Evolutionary conservation across 352 stramenopile genomes (phyloP).

Genomic region (Phytopythium montanum): DNA sequence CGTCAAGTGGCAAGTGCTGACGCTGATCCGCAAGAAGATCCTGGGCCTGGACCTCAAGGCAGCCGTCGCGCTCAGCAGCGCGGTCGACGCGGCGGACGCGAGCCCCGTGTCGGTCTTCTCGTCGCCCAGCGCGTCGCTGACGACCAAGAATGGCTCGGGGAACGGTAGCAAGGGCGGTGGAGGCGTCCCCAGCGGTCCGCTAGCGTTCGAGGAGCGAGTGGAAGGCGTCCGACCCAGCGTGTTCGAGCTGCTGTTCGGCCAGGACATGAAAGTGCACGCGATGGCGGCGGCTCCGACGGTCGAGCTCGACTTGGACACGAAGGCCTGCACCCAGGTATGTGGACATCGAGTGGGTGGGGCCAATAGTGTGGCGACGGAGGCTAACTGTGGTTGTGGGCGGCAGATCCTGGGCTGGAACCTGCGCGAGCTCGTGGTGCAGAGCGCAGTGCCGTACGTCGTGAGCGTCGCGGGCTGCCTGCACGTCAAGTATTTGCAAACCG

Average conservation of each 20-base stretch:
- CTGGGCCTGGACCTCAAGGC: slow-evolving; percentile 52
- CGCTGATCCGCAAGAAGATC: slow-evolving; percentile 59
- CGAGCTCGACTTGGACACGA: slow-evolving; percentile 41
- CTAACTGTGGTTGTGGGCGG: slow-evolving; percentile 11
- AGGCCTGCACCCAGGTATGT: slow-evolving; percentile 49
- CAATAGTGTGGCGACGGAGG: not conserved
- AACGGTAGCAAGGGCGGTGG: slow-evolving; percentile 2
- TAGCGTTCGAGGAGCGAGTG: slow-evolving; percentile 50
- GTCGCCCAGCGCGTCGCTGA: slow-evolving; percentile 9
- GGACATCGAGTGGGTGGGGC: not conserved
- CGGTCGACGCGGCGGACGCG: not conserved
- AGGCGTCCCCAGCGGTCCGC: slow-evolving; percentile 5
- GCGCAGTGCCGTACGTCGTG: slow-evolving; percentile 38
- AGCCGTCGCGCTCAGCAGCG: not conserved
- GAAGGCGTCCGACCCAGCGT: slow-evolving; percentile 60
- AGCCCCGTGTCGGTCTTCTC: not conserved
- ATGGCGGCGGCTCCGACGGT: slow-evolving; percentile 21
- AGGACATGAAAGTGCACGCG: slow-evolving; percentile 33
- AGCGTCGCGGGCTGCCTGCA: slow-evolving; percentile 37
- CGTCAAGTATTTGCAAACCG: slow-evolving; percentile 40
- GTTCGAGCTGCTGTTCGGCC: slow-evolving; percentile 57
- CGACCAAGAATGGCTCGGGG: not conserved
- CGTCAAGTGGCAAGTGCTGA: slow-evolving; percentile 60
- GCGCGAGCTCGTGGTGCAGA: slow-evolving; percentile 45
- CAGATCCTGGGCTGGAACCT: slow-evolving; percentile 60